Percentiles rank a stretch among this genome's conserved stretches.
These are phyloP conservation scores for Aspergillus fumigatiaffinis DNA, from an alignment of 2,329 filamentous ascomycete species.

Conservation along the genomic window DNA sequence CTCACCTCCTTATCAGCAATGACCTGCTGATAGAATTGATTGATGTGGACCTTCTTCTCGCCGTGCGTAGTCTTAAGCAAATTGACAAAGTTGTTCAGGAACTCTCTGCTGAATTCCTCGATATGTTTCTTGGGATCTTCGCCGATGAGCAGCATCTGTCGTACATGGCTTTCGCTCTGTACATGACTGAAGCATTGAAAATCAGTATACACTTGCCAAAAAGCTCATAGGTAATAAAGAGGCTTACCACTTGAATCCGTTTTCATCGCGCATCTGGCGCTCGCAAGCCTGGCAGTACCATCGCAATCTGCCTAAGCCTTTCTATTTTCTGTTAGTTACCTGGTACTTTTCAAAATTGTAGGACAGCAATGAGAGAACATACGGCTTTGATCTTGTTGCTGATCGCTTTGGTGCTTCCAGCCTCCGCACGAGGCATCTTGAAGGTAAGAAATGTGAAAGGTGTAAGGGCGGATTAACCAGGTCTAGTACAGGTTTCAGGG, in stretches of 20 bases:
- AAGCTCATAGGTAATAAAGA: too few species aligned
- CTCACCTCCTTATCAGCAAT: conserved; percentile 69
- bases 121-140: conserved; percentile 83
- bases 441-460: background rate
- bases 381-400: conserved; percentile 81
- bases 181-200: conserved; percentile 57
- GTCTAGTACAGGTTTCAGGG: background rate
- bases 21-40: conserved; percentile 93
- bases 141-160: conserved; percentile 83
- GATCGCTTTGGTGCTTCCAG: conserved; percentile 84
- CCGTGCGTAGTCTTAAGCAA: conserved; percentile 79
- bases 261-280: conserved; percentile 74
- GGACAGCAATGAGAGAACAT: conserved; percentile 51
- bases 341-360: background rate
- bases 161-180: conserved; percentile 78
- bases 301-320: conserved; percentile 67
- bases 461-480: background rate
- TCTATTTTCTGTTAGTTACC: conserved; percentile 20
- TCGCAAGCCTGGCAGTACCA: conserved; percentile 91
- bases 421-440: conserved; percentile 87
- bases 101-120: conserved; percentile 75
- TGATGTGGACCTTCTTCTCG: conserved; percentile 83
- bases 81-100: conserved; percentile 72
- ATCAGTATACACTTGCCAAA: background rate
- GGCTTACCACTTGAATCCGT: conserved; percentile 69